phyloP scores from a whole-genome alignment of 306 rosid genomes.

The Pachyrhizus erosus region DNA sequence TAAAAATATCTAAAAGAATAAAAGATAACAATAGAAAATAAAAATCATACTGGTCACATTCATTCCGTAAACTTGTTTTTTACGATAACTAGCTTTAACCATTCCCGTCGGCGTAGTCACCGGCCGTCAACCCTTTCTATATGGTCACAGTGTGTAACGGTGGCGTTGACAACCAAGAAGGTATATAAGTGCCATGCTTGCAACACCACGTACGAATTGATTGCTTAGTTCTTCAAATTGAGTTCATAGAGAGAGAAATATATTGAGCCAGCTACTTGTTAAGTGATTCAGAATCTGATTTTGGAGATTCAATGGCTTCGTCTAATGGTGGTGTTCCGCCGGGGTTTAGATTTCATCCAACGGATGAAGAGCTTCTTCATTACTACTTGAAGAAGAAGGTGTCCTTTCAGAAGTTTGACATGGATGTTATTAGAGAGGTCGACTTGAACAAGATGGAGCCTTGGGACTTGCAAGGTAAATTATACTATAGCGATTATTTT shows the following conservation, averaged over 20 bases:
- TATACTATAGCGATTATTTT: too few species aligned
- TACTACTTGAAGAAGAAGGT: slow-evolving; percentile 92
- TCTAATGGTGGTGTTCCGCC: slow-evolving; percentile 94
- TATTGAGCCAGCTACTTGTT: too few species aligned
- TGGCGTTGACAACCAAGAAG: slow-evolving; percentile 60
- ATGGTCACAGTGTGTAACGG: slow-evolving; percentile 39
- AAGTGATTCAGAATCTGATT: slow-evolving; percentile 24
- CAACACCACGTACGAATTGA: slow-evolving; percentile 44
- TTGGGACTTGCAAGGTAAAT: slow-evolving; percentile 97
- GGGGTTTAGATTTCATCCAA: slow-evolving; percentile 93
- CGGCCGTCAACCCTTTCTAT: slow-evolving; percentile 86
- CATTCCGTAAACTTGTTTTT: slow-evolving; percentile 65
- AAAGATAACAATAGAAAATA: slow-evolving; percentile 31
- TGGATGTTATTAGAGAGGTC: slow-evolving; percentile 95
- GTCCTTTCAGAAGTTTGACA: slow-evolving; percentile 86
- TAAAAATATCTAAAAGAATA: not conserved
- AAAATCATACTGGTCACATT: slow-evolving; percentile 47
- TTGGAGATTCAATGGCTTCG: slow-evolving; percentile 61
- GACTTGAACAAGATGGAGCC: slow-evolving; percentile 99
- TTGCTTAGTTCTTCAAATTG: slow-evolving; percentile 26
- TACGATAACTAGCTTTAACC: slow-evolving; percentile 86
- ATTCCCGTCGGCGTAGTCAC: slow-evolving; percentile 91
- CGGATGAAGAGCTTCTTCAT: slow-evolving; percentile 91
- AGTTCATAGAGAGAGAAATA: not conserved
- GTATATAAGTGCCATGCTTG: slow-evolving; percentile 55